Base-by-base conservation (phyloP, 441 rosid genomes). In the Pelargonium hybrid region DNA sequence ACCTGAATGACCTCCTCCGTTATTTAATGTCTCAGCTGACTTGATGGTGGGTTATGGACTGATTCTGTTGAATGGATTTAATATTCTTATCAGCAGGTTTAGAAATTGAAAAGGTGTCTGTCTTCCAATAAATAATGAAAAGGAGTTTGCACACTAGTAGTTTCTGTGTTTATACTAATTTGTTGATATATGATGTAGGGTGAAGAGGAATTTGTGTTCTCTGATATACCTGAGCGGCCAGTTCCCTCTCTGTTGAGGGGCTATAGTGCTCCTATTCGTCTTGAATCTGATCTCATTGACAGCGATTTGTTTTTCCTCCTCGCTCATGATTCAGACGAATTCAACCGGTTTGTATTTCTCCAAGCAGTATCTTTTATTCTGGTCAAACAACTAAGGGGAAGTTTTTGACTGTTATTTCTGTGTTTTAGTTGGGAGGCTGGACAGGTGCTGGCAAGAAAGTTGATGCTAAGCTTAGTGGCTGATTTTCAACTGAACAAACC, bases 341-440 rank as follows among this genome's bases (percentile, higher is more conserved):
- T 92, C 78, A 94, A 92, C 75, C 93, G 98, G 98, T 94, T 76
- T 72, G 88, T 79, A 45, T 67, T 73, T 80, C 73, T 52, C 11
- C 7, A 34, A 41, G 21, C 48, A 37, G 48, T 23, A 29, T 47
- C 9, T 56, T 21, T 23, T 39, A 20, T 73, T 15, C 68, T 63
- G 8, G 26, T 68, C 31, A 29, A 77, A 73, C 34, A 18, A 63
- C 57, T 48, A 13, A 31, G 48, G 50, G 37, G 47, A 48, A 63
- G 8, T 54, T 71, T 41, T 75, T 72, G 50, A 17, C 20, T 64
- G 10, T 68, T 26, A 3, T 26, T 65, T 75, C 68, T 67, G 39
- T 67, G 70, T 74, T 78, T 80, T 74, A 90, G 98, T 57, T 94
- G 99, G 99, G 99, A 94, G 83, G 93, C 98, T 0, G 98, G 99